Evolutionary conservation across 2,329 filamentous ascomycete species (phyloP), one percentile per base, ranked within the genome.

Genomic region (Cercospora sesami): DNA sequence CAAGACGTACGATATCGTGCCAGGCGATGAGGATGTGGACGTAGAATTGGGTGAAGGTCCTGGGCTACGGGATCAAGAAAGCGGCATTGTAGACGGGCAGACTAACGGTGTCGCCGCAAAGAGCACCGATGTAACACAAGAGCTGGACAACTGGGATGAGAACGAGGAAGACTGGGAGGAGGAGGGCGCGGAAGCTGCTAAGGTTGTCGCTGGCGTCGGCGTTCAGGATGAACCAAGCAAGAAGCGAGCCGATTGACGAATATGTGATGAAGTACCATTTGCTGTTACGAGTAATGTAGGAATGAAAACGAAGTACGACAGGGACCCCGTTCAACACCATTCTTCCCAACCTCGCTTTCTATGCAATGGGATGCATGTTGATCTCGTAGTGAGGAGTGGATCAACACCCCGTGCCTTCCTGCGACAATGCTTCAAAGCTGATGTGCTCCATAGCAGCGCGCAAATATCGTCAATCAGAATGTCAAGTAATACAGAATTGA

Each of bases 141-240:
- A 96, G 81, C 86, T 97, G 7, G 94, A 97, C 77, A 93, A 94
- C 73, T 97, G 94, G 93, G 93, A 97, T 76, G 94, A 97, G 81
- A 95, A 97, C 79, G 86, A 83, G 1, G 86, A 87, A 68, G 87
- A 89, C 73, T 90, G 87, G 88, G 88, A 90, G 62, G 85, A 86
- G 2, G 87, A 87, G 31, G 87, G 81, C 51, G 77, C 76, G 45
- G 73, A 75, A 64, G 69, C 68, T n/a, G 69, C 73, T 6, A 79
- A 75, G 63, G 69, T 65, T 8, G 63, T 63, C 26, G 72, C 68
- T 16, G 71, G 65, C 16, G 67, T 69, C 48, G 65, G 48, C 16
- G 59, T 57, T 62, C 75, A 75, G 21, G 76, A 69, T 18, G 72
- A 68, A 42, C 79, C 80, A 21, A 69, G 73, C 42, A 81, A 82